phyloP scores from a whole-genome alignment of 352 stramenopile genomes.

The Peronospora farinosa region DNA sequence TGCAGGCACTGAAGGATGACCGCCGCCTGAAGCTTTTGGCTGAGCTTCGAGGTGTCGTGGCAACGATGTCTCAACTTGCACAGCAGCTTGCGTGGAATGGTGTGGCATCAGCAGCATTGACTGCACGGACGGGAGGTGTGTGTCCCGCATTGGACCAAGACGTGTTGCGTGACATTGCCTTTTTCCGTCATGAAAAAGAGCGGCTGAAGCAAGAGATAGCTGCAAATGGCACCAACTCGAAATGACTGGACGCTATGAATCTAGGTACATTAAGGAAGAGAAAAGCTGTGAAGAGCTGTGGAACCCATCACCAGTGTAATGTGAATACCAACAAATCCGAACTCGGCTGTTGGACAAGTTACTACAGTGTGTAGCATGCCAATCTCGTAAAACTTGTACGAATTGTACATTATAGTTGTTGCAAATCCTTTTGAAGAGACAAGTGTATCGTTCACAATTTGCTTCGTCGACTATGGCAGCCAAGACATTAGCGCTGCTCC shows the following conservation, averaged over 20 bases:
- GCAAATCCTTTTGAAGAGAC: conserved; percentile 17
- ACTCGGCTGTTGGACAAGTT: neutral
- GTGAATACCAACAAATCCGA: conserved; percentile 15
- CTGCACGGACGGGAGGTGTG: conserved; percentile 15
- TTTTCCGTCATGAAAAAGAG: conserved; percentile 38
- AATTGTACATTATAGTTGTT: conserved; percentile 5
- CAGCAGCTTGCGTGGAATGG: conserved; percentile 36
- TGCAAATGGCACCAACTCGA: conserved; percentile 1
- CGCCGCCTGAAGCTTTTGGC: conserved; percentile 33
- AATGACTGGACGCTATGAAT: conserved; percentile 3
- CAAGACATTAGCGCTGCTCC: conserved; percentile 46
- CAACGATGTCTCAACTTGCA: conserved; percentile 33
- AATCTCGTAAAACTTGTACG: neutral
- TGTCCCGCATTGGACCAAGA: conserved; percentile 23
- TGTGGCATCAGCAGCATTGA: conserved; percentile 23
- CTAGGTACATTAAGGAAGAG: conserved; percentile 2
- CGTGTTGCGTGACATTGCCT: conserved; percentile 39
- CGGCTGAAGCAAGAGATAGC: conserved; percentile 32
- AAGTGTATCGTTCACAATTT: conserved; percentile 7
- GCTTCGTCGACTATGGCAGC: conserved; percentile 21
- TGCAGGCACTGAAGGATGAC: conserved; percentile 30
- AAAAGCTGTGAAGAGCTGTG: conserved; percentile 2
- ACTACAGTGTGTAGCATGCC: neutral
- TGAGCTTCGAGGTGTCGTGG: conserved; percentile 33
- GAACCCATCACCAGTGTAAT: conserved; percentile 7